Evolutionary conservation across 257 asterid species (phyloP), one percentile per base, ranked within the genome.

Genomic region (Rauvolfia tetraphylla): DNA sequence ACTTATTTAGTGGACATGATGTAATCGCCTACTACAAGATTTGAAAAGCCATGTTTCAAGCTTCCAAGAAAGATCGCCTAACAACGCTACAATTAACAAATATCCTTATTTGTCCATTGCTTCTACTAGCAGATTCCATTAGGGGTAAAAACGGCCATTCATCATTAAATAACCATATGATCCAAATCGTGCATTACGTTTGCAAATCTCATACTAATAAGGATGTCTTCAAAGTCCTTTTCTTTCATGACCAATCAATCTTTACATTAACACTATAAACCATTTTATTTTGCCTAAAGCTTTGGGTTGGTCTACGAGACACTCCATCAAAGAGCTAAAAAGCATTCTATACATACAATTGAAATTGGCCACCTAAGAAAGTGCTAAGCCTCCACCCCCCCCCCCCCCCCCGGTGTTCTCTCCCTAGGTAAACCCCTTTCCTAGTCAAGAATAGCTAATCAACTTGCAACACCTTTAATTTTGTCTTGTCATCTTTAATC

Each of bases 391-490:
- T n/a, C n/a, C n/a, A n/a, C n/a, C n/a, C n/a, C n/a, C n/a, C n/a
- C n/a, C n/a, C n/a, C n/a, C n/a, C 38, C 66, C 57, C 34, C 12
- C 34, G 1, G 1, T 46, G 25, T 39, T 57, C 57, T 27, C 27
- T 39, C 57, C 36, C 12, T 0, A 1, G 4, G 13, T 23, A 39
- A 58, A 58, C 41, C 66, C 23, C 49, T 46, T 48, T 48, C 79
- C 68, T 15, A 39, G 39, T 39, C 72, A 71, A 42, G 58, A 15
- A 11, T 62, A 54, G 29, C 81, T 23, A 58, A 73, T 77, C 69
- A 76, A 51, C 46, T 46, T 39, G 72, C 9, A 56, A 46, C 73
- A 77, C 62, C 54, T 42, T 0, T 11, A 20, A 42, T 63, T 75
- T 33, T n/a, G 25, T 7, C 58, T 18, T 42, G 59, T 70, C 51